Conservation (phyloP, 1,139 yeast species). For the Blastobotrys apis region DNA sequence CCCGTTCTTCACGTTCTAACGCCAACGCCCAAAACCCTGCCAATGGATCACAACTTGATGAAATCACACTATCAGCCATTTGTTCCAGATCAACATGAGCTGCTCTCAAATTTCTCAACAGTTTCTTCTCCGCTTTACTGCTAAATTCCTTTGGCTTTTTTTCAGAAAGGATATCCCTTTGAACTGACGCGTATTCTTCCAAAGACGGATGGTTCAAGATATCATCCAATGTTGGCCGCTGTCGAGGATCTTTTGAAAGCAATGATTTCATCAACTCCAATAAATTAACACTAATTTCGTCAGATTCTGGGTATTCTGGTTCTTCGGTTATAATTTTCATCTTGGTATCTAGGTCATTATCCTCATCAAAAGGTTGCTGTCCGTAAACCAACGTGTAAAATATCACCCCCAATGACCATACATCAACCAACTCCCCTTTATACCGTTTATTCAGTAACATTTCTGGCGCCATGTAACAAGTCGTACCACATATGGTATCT, state of each 20-base stretch:
- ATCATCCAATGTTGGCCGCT: slow-evolving; percentile 59
- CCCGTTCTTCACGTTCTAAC: slow-evolving; percentile 57
- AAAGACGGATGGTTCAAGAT: slow-evolving; percentile 62
- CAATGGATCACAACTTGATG: slow-evolving; percentile 66
- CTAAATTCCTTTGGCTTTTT: slow-evolving; percentile 46
- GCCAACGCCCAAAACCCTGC: slow-evolving; percentile 83
- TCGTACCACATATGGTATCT: slow-evolving; percentile 89
- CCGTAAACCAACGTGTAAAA: slow-evolving; percentile 85
- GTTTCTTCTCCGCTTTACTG: slow-evolving; percentile 58
- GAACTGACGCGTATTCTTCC: slow-evolving; percentile 44
- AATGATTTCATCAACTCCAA: slow-evolving; percentile 48
- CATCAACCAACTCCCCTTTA: slow-evolving; percentile 76
- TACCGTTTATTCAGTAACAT: slow-evolving; percentile 63
- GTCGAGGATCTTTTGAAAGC: slow-evolving; percentile 61
- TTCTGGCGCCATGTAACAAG: slow-evolving; percentile 97
- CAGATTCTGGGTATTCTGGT: slow-evolving; percentile 47
- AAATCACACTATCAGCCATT: slow-evolving; percentile 56
- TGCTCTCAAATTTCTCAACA: slow-evolving; percentile 60
- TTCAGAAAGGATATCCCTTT: slow-evolving; percentile 39
- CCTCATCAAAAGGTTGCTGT: slow-evolving; percentile 87
- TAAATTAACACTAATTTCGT: slow-evolving; percentile 46
- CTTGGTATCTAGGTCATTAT: slow-evolving; percentile 60
- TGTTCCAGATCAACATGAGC: slow-evolving; percentile 64
- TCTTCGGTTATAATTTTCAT: slow-evolving; percentile 58
- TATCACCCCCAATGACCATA: slow-evolving; percentile 94